A percentile compares a stretch with the other conserved stretches of the same genome.
These are phyloP conservation scores for Luzula sylvatica DNA, from an alignment of 176 grass and related monocot species.

Conservation along the genomic window DNA sequence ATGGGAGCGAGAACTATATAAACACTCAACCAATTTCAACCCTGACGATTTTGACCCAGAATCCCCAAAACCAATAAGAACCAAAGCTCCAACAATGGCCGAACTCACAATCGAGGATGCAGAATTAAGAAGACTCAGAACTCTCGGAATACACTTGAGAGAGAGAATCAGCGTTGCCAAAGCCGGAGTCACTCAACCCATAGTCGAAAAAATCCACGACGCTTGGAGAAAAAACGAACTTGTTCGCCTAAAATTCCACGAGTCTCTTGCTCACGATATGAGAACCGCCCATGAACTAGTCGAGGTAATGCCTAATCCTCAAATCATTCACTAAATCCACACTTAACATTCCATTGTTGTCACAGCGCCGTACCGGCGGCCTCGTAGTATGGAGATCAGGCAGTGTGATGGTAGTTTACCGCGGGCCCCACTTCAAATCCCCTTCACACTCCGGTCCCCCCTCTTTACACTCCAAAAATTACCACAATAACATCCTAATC, in stretches of 20 bases:
- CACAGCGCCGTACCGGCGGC: constrained; percentile 72
- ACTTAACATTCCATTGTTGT: background rate
- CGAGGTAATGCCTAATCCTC: constrained; percentile 33
- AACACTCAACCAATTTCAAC: background rate
- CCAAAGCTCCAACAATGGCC: constrained; percentile 63
- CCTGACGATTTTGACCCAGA: constrained; percentile 17
- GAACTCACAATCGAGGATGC: constrained; percentile 85
- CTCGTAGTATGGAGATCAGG: constrained; percentile 90
- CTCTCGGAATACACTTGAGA: constrained; percentile 48
- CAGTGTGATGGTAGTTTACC: constrained; percentile 92
- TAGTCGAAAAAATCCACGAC: constrained; percentile 89
- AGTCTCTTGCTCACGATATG: constrained; percentile 82
- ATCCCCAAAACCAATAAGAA: constrained; percentile 40
- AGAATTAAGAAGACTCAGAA: constrained; percentile 67
- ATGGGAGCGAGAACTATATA: constrained; percentile 54
- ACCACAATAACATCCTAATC: constrained; percentile 41
- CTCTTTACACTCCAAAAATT: constrained; percentile 24
- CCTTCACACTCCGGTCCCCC: constrained; percentile 51
- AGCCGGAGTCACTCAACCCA: constrained; percentile 67
- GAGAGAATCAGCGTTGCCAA: constrained; percentile 87
- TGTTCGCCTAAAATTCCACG: constrained; percentile 87
- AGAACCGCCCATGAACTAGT: constrained; percentile 85
- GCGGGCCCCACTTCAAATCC: constrained; percentile 59
- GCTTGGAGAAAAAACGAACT: constrained; percentile 88
- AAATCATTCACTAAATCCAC: no score